These are phyloP conservation scores for Acacia confusa DNA, from an alignment of 306 rosid species.

Conservation along the genomic window DNA sequence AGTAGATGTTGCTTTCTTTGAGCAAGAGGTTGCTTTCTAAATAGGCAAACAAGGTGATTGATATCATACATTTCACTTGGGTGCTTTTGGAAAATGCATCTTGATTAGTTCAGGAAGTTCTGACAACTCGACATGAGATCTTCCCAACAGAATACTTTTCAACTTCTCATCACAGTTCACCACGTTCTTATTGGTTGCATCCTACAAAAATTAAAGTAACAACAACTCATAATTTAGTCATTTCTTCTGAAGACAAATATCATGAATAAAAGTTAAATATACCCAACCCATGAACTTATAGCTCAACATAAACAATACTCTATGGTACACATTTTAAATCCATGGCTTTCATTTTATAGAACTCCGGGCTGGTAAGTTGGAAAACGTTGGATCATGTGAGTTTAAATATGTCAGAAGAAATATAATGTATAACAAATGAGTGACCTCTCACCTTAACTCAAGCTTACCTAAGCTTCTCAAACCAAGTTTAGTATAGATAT, in stretches of 20 bases:
- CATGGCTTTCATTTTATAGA: not conserved
- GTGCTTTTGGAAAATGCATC: conserved; percentile 84
- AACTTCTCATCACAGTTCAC: conserved; percentile 83
- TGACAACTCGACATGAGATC: conserved; percentile 69
- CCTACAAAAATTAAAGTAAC: conserved; percentile 49
- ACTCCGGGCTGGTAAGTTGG: not conserved
- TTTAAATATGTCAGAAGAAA: conserved; percentile 4
- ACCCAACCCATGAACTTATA: conserved; percentile 4
- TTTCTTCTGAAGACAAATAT: not conserved
- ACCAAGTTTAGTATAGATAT: not conserved
- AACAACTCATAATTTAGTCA: conserved; percentile 29
- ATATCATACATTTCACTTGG: conserved; percentile 42
- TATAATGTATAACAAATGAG: not conserved
- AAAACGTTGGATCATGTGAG: not conserved
- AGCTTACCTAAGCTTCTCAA: too few species aligned
- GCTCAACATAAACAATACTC: not conserved
- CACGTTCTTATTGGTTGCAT: conserved; percentile 79
- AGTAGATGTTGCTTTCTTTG: too few species aligned
- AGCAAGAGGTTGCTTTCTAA: not conserved
- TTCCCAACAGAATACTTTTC: conserved; percentile 70
- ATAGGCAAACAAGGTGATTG: conserved; percentile 4
- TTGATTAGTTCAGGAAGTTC: conserved; percentile 89
- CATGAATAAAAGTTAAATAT: conserved; percentile 11
- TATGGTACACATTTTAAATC: conserved; percentile 1
- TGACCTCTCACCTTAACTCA: not conserved